phyloP scores from a whole-genome alignment of 305 asterid species.

The Striga hermonthica region DNA sequence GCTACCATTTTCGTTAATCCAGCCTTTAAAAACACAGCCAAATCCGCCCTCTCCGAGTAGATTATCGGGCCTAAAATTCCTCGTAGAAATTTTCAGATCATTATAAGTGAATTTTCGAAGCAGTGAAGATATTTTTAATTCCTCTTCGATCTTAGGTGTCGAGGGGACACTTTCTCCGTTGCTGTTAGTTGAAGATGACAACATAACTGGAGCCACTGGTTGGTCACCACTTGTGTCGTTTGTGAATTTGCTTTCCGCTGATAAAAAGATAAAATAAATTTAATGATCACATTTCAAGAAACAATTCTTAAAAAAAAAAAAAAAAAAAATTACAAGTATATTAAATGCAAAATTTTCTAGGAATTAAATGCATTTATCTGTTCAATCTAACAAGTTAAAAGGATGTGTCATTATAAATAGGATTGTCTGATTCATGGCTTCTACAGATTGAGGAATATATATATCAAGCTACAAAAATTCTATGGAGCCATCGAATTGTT shows the following conservation, averaged over 20 bases:
- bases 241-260: constrained; percentile 68
- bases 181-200: constrained; percentile 65
- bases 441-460: neutral
- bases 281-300: neutral
- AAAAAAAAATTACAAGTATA: neutral
- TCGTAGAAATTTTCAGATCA: constrained; percentile 66
- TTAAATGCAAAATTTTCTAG: neutral
- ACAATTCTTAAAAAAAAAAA: no score
- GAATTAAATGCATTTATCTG: neutral
- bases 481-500: no score
- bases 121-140: constrained; percentile 70
- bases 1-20: constrained; percentile 63
- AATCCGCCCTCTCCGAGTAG: constrained; percentile 89
- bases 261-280: constrained; percentile 16
- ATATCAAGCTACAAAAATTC: no score
- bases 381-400: neutral
- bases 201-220: constrained; percentile 51
- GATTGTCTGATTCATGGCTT: neutral
- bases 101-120: constrained; percentile 64
- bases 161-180: constrained; percentile 51
- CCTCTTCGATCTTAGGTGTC: constrained; percentile 55
- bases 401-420: neutral
- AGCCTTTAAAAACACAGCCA: constrained; percentile 86
- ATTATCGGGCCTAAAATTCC: constrained; percentile 66
- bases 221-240: constrained; percentile 50